These are phyloP conservation scores for Schwanniomyces occidentalis DNA, from an alignment of 805 yeast genomes.

Conservation along the genomic window DNA sequence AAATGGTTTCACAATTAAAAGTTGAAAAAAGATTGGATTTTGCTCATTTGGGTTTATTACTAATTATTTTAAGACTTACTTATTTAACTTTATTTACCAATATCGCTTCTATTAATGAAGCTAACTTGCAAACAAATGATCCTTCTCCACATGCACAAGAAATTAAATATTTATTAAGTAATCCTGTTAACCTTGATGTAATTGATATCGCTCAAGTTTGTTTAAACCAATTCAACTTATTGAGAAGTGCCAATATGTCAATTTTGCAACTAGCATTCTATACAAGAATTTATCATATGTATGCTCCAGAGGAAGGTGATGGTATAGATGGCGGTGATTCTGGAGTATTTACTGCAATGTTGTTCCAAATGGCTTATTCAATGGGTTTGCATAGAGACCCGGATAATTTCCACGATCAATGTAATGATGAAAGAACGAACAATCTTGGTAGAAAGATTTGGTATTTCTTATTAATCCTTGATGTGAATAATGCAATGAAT, in stretches of 20 bases:
- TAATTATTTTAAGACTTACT: constrained; percentile 19
- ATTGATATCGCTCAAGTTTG: constrained; percentile 34
- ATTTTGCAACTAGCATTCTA: constrained; percentile 56
- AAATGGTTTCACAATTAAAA: constrained; percentile 13
- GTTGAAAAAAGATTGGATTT: constrained; percentile 11
- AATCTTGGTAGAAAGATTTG: constrained; percentile 30
- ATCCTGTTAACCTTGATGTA: constrained; percentile 32
- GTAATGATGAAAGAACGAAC: constrained; percentile 13
- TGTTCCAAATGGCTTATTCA: constrained; percentile 65
- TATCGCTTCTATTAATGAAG: constrained; percentile 20
- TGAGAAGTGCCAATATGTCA: constrained; percentile 44
- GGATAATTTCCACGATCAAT: constrained; percentile 35
- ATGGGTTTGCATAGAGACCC: constrained; percentile 74
- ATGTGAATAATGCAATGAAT: constrained; percentile 18
- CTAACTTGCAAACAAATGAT: constrained; percentile 21
- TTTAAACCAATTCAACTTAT: constrained; percentile 34
- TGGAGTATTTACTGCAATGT: constrained; percentile 53
- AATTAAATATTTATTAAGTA: constrained; percentile 23
- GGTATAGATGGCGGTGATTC: constrained; percentile 59
- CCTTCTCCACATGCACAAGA: constrained; percentile 25
- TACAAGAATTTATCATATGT: constrained; percentile 49
- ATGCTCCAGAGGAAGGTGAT: constrained; percentile 58
- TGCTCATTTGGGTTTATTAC: constrained; percentile 16
- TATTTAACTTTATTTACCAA: constrained; percentile 22
- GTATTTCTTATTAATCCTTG: constrained; percentile 20